Percentiles rank a stretch among this genome's conserved stretches.
These are phyloP conservation scores for Aurantiochytrium sp. DNA, from an alignment of 108 stramenopile genomes.

Conservation along the genomic window DNA sequence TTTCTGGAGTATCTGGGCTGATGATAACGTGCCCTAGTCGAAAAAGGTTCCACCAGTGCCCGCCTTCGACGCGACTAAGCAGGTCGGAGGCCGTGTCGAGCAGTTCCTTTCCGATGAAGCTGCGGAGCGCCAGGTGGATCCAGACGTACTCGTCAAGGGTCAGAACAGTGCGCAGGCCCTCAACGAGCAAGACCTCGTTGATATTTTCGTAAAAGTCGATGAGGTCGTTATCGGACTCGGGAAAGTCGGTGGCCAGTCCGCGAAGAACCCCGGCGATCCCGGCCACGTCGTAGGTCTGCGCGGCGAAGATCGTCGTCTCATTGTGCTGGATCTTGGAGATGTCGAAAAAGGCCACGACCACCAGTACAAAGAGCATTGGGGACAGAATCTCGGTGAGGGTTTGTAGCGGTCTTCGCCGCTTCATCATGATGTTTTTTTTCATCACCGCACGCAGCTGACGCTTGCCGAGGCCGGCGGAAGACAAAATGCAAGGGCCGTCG, in stretches of 20 bases:
- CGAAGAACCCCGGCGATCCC: not conserved
- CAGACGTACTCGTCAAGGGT: conserved; percentile 27
- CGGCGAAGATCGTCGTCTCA: not conserved
- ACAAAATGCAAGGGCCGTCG: not conserved
- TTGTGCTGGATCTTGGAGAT: not conserved
- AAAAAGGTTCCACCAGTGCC: conserved; percentile 1
- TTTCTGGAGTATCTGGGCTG: not conserved
- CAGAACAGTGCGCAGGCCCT: not conserved
- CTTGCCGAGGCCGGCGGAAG: not conserved
- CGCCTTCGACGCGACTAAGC: not conserved
- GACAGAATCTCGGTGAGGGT: not conserved
- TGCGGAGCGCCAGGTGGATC: not conserved
- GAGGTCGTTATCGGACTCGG: not conserved
- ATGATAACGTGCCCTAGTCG: not conserved
- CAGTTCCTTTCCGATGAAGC: not conserved
- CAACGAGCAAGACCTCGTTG: not conserved
- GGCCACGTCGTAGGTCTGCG: not conserved
- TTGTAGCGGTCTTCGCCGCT: not conserved
- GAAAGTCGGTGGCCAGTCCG: not conserved
- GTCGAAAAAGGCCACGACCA: not conserved
- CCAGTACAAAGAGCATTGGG: not conserved
- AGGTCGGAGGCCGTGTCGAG: not conserved
- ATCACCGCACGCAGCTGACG: not conserved
- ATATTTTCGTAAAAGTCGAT: not conserved
- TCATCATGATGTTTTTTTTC: not conserved